Percentiles rank a stretch among this genome's conserved stretches.
Evolutionary conservation across 495 filamentous ascomycete species (phyloP).

Genomic region (Alectoria sarmentosa): DNA sequence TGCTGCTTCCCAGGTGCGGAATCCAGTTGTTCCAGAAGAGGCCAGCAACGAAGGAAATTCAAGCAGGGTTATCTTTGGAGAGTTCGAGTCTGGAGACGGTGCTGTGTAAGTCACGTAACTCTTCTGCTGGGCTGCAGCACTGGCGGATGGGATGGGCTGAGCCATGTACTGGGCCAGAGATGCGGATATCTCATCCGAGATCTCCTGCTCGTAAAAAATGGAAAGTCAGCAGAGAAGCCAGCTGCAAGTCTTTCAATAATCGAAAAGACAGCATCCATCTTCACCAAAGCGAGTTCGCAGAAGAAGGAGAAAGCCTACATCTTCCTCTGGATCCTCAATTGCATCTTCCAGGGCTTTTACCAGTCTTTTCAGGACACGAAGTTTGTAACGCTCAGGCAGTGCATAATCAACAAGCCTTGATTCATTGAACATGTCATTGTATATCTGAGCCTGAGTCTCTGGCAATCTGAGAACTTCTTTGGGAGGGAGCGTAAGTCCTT

Average conservation of each 20-base stretch:
- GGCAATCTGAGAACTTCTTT: constrained; percentile 44
- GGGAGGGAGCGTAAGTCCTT: constrained; percentile 49
- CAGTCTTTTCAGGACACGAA: constrained; percentile 66
- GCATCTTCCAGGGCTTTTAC: constrained; percentile 56
- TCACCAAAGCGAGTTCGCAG: constrained; percentile 9
- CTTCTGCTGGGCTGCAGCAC: constrained; percentile 61
- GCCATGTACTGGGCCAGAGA: constrained; percentile 52
- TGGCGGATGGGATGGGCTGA: constrained; percentile 51
- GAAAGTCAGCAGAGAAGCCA: constrained; percentile 19
- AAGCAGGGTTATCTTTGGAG: constrained; percentile 44
- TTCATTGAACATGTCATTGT: constrained; percentile 55
- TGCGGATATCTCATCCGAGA: constrained; percentile 65
- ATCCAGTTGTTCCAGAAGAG: constrained; percentile 70
- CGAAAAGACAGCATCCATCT: constrained; percentile 13
- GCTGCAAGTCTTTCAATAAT: neutral
- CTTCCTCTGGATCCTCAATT: constrained; percentile 68
- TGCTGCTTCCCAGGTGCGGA: constrained; percentile 90
- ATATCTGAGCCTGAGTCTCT: constrained; percentile 54
- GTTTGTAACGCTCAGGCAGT: constrained; percentile 60
- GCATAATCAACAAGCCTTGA: constrained; percentile 39
- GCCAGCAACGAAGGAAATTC: constrained; percentile 73
- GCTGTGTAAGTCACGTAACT: constrained; percentile 67
- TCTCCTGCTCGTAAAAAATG: constrained; percentile 52
- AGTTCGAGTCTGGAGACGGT: constrained; percentile 31
- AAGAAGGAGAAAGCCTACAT: constrained; percentile 53